Evolutionary conservation across 352 stramenopile genomes (phyloP).

Genomic region (Pythium guiyangense): DNA sequence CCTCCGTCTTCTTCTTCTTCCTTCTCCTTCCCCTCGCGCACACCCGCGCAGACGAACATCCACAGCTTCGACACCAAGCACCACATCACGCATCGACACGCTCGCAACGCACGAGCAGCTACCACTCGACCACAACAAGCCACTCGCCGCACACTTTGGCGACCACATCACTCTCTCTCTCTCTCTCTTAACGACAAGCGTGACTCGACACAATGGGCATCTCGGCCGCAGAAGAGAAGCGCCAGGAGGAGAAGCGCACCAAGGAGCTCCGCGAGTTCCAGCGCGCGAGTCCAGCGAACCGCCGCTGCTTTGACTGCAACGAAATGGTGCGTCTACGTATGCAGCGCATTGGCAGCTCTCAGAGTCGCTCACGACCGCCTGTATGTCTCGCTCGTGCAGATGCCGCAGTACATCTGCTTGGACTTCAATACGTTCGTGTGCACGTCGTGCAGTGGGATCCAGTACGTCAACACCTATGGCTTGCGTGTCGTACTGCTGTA

Average conservation of each 20-base stretch:
- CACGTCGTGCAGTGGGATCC: constrained; percentile 91
- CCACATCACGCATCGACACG: neutral
- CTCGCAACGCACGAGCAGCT: neutral
- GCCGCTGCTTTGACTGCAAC: constrained; percentile 89
- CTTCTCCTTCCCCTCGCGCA: neutral
- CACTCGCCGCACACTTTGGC: no score
- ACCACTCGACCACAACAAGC: no score
- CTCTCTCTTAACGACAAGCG: no score
- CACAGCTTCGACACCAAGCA: neutral
- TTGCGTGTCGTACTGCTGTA: neutral
- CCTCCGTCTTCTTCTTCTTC: no score
- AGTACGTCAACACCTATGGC: constrained; percentile 47
- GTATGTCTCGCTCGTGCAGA: constrained; percentile 30
- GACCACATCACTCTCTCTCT: no score
- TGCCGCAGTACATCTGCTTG: constrained; percentile 90
- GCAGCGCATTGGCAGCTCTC: neutral
- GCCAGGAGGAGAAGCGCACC: constrained; percentile 74
- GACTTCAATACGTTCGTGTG: constrained; percentile 95
- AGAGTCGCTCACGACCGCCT: neutral
- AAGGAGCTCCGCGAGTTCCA: constrained; percentile 87
- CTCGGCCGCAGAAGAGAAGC: constrained; percentile 63
- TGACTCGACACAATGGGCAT: neutral
- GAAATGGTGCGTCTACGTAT: constrained; percentile 57
- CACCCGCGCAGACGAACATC: neutral
- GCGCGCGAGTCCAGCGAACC: constrained; percentile 61